Percentiles rank a stretch among this genome's conserved stretches.
Conservation (phyloP, 2,329 filamentous ascomycete species). For the Exophiala sp. region DNA sequence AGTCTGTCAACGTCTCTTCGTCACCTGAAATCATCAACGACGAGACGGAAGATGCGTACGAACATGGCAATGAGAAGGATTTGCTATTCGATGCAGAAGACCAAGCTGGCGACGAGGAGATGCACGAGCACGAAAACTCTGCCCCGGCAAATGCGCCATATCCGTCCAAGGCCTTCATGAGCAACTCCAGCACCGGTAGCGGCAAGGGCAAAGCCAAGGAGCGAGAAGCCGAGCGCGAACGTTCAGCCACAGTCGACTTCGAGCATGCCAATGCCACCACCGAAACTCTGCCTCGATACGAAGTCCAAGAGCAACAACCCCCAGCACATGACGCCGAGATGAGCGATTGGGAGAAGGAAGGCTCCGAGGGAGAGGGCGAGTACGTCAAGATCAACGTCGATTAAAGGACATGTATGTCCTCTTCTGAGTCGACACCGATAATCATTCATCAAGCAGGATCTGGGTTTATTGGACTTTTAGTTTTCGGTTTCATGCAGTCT, state of each 20-base stretch:
- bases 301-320: slow-evolving; percentile 28
- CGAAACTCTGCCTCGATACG: slow-evolving; percentile 26
- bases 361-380: slow-evolving; percentile 37
- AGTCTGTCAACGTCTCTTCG: slow-evolving; percentile 46
- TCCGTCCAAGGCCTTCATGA: slow-evolving; percentile 5
- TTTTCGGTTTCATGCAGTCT: too few species aligned
- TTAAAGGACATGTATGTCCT: slow-evolving; percentile 29
- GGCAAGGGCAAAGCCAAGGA: slow-evolving; percentile 26
- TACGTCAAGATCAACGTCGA: slow-evolving; percentile 59
- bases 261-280: slow-evolving; percentile 24
- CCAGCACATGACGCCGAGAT: slow-evolving; percentile 22
- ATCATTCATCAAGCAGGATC: too few species aligned
- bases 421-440: too few species aligned
- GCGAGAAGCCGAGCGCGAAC: slow-evolving; percentile 24
- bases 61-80: slow-evolving; percentile 44
- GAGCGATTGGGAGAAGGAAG: slow-evolving; percentile 26
- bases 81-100: slow-evolving; percentile 47
- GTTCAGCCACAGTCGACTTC: slow-evolving; percentile 30
- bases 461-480: too few species aligned
- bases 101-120: slow-evolving; percentile 18
- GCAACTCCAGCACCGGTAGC: not conserved
- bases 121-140: slow-evolving; percentile 8
- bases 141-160: not conserved
- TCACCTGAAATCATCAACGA: slow-evolving; percentile 11
- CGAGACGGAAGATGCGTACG: slow-evolving; percentile 31